These are phyloP conservation scores for Moesziomyces sp. DNA, from an alignment of 1,284 basidiomycete genomes.

Conservation along the genomic window DNA sequence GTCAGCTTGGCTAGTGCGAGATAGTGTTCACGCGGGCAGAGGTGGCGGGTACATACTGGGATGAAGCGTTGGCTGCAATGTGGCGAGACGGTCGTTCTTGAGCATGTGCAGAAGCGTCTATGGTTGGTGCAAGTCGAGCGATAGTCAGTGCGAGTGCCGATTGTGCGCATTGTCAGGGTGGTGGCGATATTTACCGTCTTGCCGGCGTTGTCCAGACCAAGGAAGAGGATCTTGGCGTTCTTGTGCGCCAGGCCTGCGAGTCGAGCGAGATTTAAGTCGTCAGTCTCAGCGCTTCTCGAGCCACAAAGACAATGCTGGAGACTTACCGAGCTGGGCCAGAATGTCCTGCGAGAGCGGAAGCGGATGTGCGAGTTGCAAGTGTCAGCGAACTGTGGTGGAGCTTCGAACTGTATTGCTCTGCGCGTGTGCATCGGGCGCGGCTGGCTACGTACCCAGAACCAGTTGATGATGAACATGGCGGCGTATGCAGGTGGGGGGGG, in stretches of 20 bases:
- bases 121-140: neutral
- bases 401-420: too few species aligned
- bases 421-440: neutral
- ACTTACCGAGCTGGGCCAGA: slow-evolving; percentile 66
- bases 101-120: slow-evolving; percentile 99
- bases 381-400: too few species aligned
- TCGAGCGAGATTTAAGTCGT: neutral
- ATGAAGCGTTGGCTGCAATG: slow-evolving; percentile 96
- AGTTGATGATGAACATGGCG: slow-evolving; percentile 67
- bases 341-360: slow-evolving; percentile 53
- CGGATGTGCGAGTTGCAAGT: neutral
- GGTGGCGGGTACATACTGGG: slow-evolving; percentile 77
- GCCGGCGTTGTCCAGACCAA: slow-evolving; percentile 97
- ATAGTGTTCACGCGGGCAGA: neutral
- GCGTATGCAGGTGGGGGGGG: neutral
- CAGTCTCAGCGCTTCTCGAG: neutral
- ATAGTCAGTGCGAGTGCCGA: too few species aligned
- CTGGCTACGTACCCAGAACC: slow-evolving; percentile 65
- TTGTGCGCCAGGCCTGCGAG: slow-evolving; percentile 86
- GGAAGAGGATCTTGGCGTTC: slow-evolving; percentile 98
- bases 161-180: slow-evolving; percentile 74
- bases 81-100: slow-evolving; percentile 98
- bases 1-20: neutral
- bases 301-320: slow-evolving; percentile 3
- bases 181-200: slow-evolving; percentile 81